phyloP scores from a whole-genome alignment of 2,329 filamentous ascomycete species.

The Alternaria brassicae region DNA sequence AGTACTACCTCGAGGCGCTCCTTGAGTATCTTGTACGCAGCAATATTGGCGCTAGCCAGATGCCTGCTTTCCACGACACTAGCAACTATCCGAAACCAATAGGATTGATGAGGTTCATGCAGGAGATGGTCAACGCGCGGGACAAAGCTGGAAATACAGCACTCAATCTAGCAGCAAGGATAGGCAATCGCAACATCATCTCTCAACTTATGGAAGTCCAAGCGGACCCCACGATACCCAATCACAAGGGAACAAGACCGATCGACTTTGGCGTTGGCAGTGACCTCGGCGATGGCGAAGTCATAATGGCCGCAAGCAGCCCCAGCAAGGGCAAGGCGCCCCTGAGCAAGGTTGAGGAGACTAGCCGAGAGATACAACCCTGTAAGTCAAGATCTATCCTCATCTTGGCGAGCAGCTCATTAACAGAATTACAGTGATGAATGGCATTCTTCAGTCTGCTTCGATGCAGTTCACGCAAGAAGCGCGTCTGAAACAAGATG shows the following conservation, averaged over 20 bases:
- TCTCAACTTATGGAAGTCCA: slow-evolving; percentile 96
- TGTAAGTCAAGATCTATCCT: slow-evolving; percentile 63
- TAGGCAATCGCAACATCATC: slow-evolving; percentile 92
- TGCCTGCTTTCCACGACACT: slow-evolving; percentile 57
- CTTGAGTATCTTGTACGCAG: slow-evolving; percentile 94
- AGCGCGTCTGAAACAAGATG: slow-evolving; percentile 81
- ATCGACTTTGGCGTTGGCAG: slow-evolving; percentile 93
- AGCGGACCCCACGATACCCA: slow-evolving; percentile 89
- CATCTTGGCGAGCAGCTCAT: not conserved
- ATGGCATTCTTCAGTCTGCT: slow-evolving; percentile 79
- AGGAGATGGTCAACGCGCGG: slow-evolving; percentile 93
- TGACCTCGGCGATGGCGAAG: slow-evolving; percentile 56
- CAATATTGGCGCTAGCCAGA: slow-evolving; percentile 47
- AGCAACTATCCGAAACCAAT: slow-evolving; percentile 70
- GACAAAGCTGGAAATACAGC: slow-evolving; percentile 96
- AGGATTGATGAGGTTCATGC: slow-evolving; percentile 91
- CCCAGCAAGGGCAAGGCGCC: slow-evolving; percentile 50
- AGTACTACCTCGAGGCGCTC: slow-evolving; percentile 94
- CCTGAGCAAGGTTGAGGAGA: slow-evolving; percentile 67
- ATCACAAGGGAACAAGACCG: slow-evolving; percentile 85
- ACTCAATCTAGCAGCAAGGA: slow-evolving; percentile 89
- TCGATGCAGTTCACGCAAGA: slow-evolving; percentile 80
- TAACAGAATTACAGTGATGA: slow-evolving; percentile 65
- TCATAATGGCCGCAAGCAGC: slow-evolving; percentile 32
- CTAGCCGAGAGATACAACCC: slow-evolving; percentile 78